These are phyloP conservation scores for Aureobasidium sp. DNA, from an alignment of 2,329 filamentous ascomycete genomes.

Conservation along the genomic window DNA sequence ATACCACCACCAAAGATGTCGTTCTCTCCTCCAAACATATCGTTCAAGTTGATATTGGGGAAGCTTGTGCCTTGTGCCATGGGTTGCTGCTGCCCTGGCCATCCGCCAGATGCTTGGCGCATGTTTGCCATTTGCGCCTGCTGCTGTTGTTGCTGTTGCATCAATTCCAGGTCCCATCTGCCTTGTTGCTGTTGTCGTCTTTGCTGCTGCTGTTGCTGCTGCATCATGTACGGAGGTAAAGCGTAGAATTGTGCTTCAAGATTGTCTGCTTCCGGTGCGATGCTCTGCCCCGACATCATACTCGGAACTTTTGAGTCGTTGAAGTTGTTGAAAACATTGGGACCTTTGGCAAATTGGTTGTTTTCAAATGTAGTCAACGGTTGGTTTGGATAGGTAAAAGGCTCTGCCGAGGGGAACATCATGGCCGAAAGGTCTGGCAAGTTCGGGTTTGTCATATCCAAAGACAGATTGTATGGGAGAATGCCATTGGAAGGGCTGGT, in stretches of 20 bases:
- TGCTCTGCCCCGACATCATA: conserved; percentile 15
- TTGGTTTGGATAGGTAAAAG: conserved; percentile 73
- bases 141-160: conserved; percentile 23
- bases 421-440: conserved; percentile 67
- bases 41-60: conserved; percentile 31
- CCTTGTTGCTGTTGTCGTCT: conserved; percentile 20
- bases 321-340: conserved; percentile 14
- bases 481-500: conserved; percentile 14
- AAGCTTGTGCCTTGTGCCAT: conserved; percentile 22
- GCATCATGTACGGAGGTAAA: conserved; percentile 64
- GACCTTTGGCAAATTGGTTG: conserved; percentile 32
- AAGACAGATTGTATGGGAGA: conserved; percentile 11
- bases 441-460: conserved; percentile 30
- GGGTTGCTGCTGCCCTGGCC: conserved; percentile 17
- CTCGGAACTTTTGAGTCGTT: neutral
- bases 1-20: conserved; percentile 27
- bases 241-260: conserved; percentile 69
- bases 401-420: conserved; percentile 74
- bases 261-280: conserved; percentile 43
- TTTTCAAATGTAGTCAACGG: conserved; percentile 56
- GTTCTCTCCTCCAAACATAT: conserved; percentile 32
- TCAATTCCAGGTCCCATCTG: conserved; percentile 7
- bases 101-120: conserved; percentile 22
- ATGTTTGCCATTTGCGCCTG: conserved; percentile 20
- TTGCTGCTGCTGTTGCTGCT: conserved; percentile 35